Evolutionary conservation across 2,329 filamentous ascomycete genomes (phyloP).

Genomic region (Colletotrichum tabaci): DNA sequence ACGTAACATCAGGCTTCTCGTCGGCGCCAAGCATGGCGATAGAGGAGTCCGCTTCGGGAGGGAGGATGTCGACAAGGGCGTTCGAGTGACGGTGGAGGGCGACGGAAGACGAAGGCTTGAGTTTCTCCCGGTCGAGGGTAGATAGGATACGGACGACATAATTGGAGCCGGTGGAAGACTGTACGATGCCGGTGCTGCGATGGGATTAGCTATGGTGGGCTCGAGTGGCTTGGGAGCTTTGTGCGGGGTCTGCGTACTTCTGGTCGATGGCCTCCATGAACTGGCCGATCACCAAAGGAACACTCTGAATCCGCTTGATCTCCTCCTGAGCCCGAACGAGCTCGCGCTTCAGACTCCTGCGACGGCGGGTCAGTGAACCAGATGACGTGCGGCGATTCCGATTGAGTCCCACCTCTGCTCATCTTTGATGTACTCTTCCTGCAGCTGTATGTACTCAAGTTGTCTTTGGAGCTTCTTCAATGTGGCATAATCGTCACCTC

Average conservation of each 20-base stretch:
- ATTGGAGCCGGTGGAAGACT: slow-evolving; percentile 98
- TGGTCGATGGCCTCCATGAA: slow-evolving; percentile 99
- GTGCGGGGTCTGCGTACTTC: slow-evolving; percentile 74
- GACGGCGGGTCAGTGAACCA: slow-evolving; percentile 25
- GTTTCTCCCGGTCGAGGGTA: slow-evolving; percentile 96
- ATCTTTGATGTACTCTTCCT: slow-evolving; percentile 99
- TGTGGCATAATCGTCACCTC: slow-evolving; percentile 92
- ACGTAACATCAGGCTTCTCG: slow-evolving; percentile 98
- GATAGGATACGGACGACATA: slow-evolving; percentile 99
- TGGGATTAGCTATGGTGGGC: slow-evolving; percentile 22
- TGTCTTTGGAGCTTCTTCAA: slow-evolving; percentile 98
- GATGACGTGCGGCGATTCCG: background rate
- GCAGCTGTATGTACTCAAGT: slow-evolving; percentile 96
- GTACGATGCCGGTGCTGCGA: slow-evolving; percentile 94
- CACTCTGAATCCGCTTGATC: slow-evolving; percentile 99
- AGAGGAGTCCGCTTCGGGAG: slow-evolving; percentile 98
- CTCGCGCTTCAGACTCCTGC: slow-evolving; percentile 94
- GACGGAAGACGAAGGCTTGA: slow-evolving; percentile 98
- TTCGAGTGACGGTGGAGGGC: slow-evolving; percentile 98
- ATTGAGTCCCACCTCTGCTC: slow-evolving; percentile 81
- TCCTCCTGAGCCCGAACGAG: slow-evolving; percentile 97
- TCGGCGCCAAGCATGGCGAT: slow-evolving; percentile 98
- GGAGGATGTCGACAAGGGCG: slow-evolving; percentile 96
- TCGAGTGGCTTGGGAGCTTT: background rate
- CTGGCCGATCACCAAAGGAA: slow-evolving; percentile 97